Evolutionary conservation across 345 rosid genomes (phyloP).

Genomic region (Excoecaria cochinchinensis): DNA sequence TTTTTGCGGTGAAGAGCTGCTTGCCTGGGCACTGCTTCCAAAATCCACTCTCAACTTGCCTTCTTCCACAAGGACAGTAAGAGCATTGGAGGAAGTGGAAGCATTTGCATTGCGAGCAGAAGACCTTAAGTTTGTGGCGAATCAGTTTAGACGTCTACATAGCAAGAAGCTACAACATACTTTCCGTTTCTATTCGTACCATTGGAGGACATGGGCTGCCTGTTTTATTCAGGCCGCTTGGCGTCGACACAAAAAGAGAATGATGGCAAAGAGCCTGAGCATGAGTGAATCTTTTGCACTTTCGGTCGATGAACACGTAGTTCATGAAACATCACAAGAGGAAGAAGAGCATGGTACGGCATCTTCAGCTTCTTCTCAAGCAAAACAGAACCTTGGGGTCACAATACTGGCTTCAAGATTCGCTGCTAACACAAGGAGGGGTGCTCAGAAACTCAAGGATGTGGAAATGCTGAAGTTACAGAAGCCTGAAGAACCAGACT

Average conservation of each 20-base stretch:
- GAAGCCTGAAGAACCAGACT: constrained; percentile 87
- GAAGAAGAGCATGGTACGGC: constrained; percentile 19
- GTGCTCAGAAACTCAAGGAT: constrained; percentile 55
- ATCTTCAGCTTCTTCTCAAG: constrained; percentile 27
- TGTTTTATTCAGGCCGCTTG: constrained; percentile 95
- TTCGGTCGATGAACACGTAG: constrained; percentile 18
- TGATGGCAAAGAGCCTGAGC: constrained; percentile 45
- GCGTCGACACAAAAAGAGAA: constrained; percentile 70
- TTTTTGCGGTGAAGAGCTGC: constrained; percentile 92
- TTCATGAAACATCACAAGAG: constrained; percentile 18
- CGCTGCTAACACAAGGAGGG: constrained; percentile 67
- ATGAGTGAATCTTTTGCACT: constrained; percentile 41
- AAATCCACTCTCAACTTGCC: constrained; percentile 72
- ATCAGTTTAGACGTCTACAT: constrained; percentile 85
- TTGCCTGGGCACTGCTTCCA: constrained; percentile 92
- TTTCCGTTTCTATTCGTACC: constrained; percentile 82
- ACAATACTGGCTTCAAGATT: constrained; percentile 66
- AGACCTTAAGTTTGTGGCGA: constrained; percentile 88
- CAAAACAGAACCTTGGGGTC: constrained; percentile 44
- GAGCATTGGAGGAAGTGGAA: constrained; percentile 80
- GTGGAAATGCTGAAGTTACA: constrained; percentile 51
- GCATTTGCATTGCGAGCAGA: constrained; percentile 92
- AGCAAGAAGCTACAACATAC: constrained; percentile 96
- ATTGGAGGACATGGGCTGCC: constrained; percentile 97
- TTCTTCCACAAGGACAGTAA: constrained; percentile 88